phyloP scores from a whole-genome alignment of 805 yeast genomes.

The Zygosaccharomyces kombuchaensis region DNA sequence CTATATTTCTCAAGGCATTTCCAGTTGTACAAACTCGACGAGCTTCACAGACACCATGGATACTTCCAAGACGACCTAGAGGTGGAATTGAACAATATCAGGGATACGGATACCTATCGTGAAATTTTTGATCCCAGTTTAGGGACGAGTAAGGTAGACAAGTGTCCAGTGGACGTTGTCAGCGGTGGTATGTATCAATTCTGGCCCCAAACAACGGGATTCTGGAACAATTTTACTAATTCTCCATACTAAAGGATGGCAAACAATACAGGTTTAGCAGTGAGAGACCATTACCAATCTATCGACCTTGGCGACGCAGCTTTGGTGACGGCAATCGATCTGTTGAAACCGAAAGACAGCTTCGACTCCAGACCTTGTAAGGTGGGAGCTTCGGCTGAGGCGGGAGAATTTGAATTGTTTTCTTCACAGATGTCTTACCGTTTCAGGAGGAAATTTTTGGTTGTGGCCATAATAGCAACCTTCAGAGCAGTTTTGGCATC shows the following conservation, averaged over 20 bases:
- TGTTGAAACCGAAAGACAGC: constrained; percentile 65
- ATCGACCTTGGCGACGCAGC: constrained; percentile 92
- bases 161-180: constrained; percentile 55
- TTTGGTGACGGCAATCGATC: constrained; percentile 62
- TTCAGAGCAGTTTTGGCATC: too few species aligned
- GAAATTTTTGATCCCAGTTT: constrained; percentile 24
- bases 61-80: constrained; percentile 20
- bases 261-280: constrained; percentile 78
- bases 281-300: constrained; percentile 77
- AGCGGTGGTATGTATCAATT: constrained; percentile 83
- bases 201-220: constrained; percentile 47
- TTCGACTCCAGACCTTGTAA: constrained; percentile 48
- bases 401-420: too few species aligned
- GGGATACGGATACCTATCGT: constrained; percentile 32
- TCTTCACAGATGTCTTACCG: too few species aligned
- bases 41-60: constrained; percentile 31
- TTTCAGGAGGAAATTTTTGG: too few species aligned
- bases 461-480: too few species aligned
- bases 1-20: constrained; percentile 42
- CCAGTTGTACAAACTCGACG: constrained; percentile 33
- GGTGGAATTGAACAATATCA: constrained; percentile 17
- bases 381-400: constrained; percentile 46
- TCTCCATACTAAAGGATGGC: constrained; percentile 86
- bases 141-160: constrained; percentile 10
- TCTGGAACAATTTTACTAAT: constrained; percentile 65